Evolutionary conservation across 1,284 basidiomycete genomes (phyloP).

Genomic region (Caloboletus inedulis): DNA sequence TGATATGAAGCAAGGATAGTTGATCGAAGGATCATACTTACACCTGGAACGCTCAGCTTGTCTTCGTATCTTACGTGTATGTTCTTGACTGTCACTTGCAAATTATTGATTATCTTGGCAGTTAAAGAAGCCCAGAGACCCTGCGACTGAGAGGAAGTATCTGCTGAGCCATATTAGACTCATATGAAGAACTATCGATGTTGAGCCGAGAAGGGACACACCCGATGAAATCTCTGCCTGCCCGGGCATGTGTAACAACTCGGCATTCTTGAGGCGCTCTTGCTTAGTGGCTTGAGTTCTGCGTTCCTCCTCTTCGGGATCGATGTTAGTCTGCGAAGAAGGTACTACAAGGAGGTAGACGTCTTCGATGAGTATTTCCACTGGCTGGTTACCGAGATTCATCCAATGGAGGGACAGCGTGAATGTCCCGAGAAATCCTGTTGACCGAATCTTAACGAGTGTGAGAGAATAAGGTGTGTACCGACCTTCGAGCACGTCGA

Average conservation of each 20-base stretch:
- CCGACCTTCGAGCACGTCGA: constrained; percentile 92
- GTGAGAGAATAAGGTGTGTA: neutral
- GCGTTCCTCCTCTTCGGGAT: constrained; percentile 83
- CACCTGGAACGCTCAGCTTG: constrained; percentile 87
- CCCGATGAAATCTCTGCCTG: constrained; percentile 54
- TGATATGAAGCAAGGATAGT: neutral
- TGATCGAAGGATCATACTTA: constrained; percentile 36
- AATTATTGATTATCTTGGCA: constrained; percentile 92
- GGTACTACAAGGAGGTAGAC: constrained; percentile 94
- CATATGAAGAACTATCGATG: neutral
- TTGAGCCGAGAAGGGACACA: constrained; percentile 24
- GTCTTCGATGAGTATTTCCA: constrained; percentile 91
- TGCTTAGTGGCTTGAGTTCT: constrained; percentile 85
- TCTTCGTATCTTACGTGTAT: constrained; percentile 98
- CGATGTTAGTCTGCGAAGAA: constrained; percentile 66
- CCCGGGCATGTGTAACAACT: constrained; percentile 77
- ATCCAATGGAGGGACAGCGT: constrained; percentile 95
- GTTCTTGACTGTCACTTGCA: constrained; percentile 94
- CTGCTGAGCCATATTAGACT: constrained; percentile 24
- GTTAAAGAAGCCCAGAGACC: constrained; percentile 83
- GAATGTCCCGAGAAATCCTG: constrained; percentile 90
- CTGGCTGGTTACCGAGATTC: constrained; percentile 90
- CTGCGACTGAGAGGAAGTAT: constrained; percentile 74
- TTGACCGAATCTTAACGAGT: neutral
- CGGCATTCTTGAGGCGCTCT: constrained; percentile 87